These are phyloP conservation scores for Geoglossum glabrum DNA, from an alignment of 495 filamentous ascomycete genomes.

Conservation along the genomic window DNA sequence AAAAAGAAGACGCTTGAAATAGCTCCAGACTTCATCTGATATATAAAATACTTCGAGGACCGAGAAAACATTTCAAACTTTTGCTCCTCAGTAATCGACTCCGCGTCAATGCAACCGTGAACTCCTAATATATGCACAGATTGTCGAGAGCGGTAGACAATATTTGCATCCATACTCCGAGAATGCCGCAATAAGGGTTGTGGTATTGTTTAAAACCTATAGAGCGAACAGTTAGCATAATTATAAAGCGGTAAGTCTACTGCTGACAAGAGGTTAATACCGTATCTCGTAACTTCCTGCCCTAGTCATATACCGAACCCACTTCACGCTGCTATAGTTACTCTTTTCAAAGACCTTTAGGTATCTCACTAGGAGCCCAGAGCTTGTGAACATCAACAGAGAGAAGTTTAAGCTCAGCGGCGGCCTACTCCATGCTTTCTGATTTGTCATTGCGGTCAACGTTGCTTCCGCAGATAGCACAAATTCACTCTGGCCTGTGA, in stretches of 20 bases:
- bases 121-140: neutral
- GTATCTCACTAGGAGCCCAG: conserved; percentile 79
- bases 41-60: neutral
- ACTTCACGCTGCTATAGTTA: conserved; percentile 96
- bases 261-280: conserved; percentile 14
- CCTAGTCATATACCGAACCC: conserved; percentile 98
- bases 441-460: conserved; percentile 90
- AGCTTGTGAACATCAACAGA: conserved; percentile 93
- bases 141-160: neutral
- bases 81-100: neutral
- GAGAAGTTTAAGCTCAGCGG: conserved; percentile 82
- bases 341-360: conserved; percentile 99
- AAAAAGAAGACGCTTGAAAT: neutral
- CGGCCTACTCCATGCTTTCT: conserved; percentile 92
- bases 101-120: neutral
- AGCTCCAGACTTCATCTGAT: neutral
- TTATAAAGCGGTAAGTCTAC: neutral
- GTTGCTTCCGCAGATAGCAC: conserved; percentile 87
- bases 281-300: conserved; percentile 65
- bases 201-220: neutral
- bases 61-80: neutral
- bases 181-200: neutral
- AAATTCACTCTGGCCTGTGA: conserved; percentile 88
- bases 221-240: neutral
- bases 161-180: neutral